Base-by-base conservation (phyloP, 306 rosid genomes). In the Lathyrus sativus region DNA sequence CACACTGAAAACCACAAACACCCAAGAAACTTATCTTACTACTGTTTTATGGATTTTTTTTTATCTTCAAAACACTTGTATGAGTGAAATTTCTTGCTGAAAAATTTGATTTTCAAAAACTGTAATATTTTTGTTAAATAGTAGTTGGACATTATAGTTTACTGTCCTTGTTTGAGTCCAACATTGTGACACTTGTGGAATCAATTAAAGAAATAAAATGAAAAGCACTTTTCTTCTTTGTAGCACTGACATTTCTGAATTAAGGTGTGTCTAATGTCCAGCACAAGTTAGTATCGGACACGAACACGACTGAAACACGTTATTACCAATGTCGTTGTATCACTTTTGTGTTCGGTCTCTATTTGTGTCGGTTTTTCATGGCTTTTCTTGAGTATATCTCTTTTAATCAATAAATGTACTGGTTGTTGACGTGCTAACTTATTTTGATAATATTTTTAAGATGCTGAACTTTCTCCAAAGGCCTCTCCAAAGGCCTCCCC, bases 391-490 rank as follows among this genome's bases (percentile, higher is more conserved):
- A 65, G 31, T 35, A 48, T 38, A 42, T 69, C 6, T 68, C 12
- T 74, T 54, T 71, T 63, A 71, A 60, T 55, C 35, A 54, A 7
- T 33, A 19, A 41, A 12, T 63, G 2, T 5, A 31, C 38, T 33
- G 44, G 45, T 43, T 79, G 9, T 70, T 75, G 67, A 51, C 61
- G 19, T 35, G 50, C 31, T 31, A 33, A 17, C 41, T 58, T 67
- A 61, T 43, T 70, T 59, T 80, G 31, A 22, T 71, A 50, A 68
- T 46, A 19, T 37, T 37, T 29, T 2, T 65, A 68, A 68, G 91
- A 76, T 54, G 76, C 62, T 24, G 82, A 50, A 33, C 61, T 71
- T 14, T 19, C 59, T 66, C 73, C 88, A 3, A 33, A 4, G n/a
- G 68, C 7, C 3, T 44, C 49, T 44, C 15, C 48, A 41, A 41